Base-by-base conservation (phyloP, 2,329 filamentous ascomycete species). In the Dactylellina sp. region DNA sequence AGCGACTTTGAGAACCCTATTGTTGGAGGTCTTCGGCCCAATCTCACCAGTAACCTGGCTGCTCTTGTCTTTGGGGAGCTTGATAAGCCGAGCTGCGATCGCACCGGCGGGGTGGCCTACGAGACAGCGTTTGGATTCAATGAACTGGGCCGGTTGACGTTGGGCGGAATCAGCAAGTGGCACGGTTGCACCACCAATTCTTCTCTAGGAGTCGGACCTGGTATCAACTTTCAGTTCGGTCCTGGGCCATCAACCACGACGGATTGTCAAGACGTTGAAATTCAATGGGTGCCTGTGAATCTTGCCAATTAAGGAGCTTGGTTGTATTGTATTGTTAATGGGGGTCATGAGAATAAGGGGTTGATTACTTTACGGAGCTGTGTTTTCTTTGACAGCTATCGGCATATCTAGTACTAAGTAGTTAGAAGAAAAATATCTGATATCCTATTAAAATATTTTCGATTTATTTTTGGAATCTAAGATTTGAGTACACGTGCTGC, bases 11-110 rank as follows among this genome's bases (percentile, higher is more conserved):
- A 39, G 0, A 62, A 35, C 37, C 49, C 53, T 9, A n/a, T 59
- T 2, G 61, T 66, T 7, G 70, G 28, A 20, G 70, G 70, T 1
- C 28, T 74, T 7, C 39, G 40, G 14, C 47, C 46, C 7, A 66
- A 74, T 18, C 39, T 74, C 2, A 62, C 46, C 14, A 74, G 70
- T 28, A 74, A 74, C 24, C 5, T 74, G 3, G 70, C 70, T 9
- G 44, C 61, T 22, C 56, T 74, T 4, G 70, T 47, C 9, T 74
- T 74, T 35, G 60, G 68, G 20, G 42, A 44, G 18, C 68, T 60
- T 9, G 25, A 44, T 14, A 25, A 55, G 6, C 47, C 55, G 49
- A 62, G 39, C 35, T 66, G 70, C 18, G 64, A 61, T 40, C n/a
- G 37, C 22, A 55, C 59, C 14, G 60, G 52, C 14, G 68, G 68